These are phyloP conservation scores for Penicillium hordei DNA, from an alignment of 2,329 filamentous ascomycete species.

Conservation along the genomic window DNA sequence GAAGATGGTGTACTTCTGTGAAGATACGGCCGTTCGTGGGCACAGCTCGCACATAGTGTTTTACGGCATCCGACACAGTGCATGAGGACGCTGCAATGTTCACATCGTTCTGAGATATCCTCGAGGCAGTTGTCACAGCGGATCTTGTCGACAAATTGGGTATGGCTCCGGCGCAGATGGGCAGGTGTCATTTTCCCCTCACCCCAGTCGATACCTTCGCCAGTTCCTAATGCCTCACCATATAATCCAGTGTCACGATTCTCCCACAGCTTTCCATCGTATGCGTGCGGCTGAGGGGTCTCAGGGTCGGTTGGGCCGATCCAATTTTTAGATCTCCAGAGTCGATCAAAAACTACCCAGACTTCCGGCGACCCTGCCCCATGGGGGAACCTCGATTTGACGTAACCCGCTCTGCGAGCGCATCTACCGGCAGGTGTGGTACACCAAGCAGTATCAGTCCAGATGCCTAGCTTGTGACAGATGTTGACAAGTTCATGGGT, in stretches of 20 bases:
- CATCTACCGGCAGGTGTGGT: slow-evolving; percentile 59
- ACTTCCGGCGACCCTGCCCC: slow-evolving; percentile 53
- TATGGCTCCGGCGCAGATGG: slow-evolving; percentile 56
- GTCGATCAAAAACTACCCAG: slow-evolving; percentile 62
- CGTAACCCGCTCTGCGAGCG: slow-evolving; percentile 57
- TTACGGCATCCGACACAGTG: slow-evolving; percentile 62
- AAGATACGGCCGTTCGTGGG: slow-evolving; percentile 55
- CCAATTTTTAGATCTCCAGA: slow-evolving; percentile 61
- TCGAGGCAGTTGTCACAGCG: slow-evolving; percentile 57
- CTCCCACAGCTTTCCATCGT: slow-evolving; percentile 58
- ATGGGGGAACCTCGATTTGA: slow-evolving; percentile 55
- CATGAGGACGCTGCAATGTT: slow-evolving; percentile 62
- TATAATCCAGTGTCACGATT: slow-evolving; percentile 54
- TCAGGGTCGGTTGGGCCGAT: slow-evolving; percentile 47
- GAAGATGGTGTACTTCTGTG: slow-evolving; percentile 21
- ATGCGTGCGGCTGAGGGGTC: slow-evolving; percentile 30
- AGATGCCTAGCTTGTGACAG: slow-evolving; percentile 59
- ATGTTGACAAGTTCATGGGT: slow-evolving; percentile 61
- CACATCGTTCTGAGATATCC: slow-evolving; percentile 56
- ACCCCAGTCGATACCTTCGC: slow-evolving; percentile 43
- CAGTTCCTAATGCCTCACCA: slow-evolving; percentile 56
- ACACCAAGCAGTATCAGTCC: slow-evolving; percentile 63
- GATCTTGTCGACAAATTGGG: slow-evolving; percentile 53
- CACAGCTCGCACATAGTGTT: slow-evolving; percentile 60
- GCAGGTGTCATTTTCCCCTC: slow-evolving; percentile 57